Evolutionary conservation across 164 flowering plant species (phyloP), one percentile per base, ranked within the genome.

Genomic region (Stephania cephalantha): DNA sequence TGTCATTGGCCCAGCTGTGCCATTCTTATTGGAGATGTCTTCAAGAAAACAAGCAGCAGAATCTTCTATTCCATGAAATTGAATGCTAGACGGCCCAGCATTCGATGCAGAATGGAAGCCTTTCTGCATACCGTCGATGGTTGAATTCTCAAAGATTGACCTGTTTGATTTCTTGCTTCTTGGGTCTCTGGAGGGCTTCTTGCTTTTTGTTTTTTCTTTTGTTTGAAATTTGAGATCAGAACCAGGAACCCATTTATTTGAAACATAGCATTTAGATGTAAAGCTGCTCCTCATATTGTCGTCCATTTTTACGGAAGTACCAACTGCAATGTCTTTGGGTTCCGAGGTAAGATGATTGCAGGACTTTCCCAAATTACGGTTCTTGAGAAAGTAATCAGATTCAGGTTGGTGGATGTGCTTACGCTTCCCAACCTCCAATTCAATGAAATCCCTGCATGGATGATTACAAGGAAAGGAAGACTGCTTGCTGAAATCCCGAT

Each of bases 151-250:
- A 7, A 25, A 9, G 25, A 10, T 46, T 73, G 79, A 72, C 45
- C 81, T 82, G n/a, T 68, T 74, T n/a, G 83, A 78, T 68, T 46
- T 82, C 7, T 20, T 52, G 44, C 75, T 77, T 72, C 58, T 75
- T 11, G 77, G 82, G 71, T 74, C 75, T 46, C 58, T 10, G 15
- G 44, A 48, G 71, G 81, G 67, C 46, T 25, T 65, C 71, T 76
- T 71, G 46, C 55, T 48, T 79, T 80, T 84, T 55, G 69, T 69
- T 77, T 80, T 84, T 50, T 63, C 81, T 46, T 79, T 81, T 50
- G 18, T 80, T 52, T 48, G 80, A 73, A 67, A 46, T 69, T 71
- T 80, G 22, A 66, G 65, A 35, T 35, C 42, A 29, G 83, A 48
- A 73, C 30, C 46, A 61, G 68, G 9, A 68, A 8, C 17, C 45